Conservation (phyloP, 129 eudicot genomes). For the Chrysanthemum lavandulifolium region DNA sequence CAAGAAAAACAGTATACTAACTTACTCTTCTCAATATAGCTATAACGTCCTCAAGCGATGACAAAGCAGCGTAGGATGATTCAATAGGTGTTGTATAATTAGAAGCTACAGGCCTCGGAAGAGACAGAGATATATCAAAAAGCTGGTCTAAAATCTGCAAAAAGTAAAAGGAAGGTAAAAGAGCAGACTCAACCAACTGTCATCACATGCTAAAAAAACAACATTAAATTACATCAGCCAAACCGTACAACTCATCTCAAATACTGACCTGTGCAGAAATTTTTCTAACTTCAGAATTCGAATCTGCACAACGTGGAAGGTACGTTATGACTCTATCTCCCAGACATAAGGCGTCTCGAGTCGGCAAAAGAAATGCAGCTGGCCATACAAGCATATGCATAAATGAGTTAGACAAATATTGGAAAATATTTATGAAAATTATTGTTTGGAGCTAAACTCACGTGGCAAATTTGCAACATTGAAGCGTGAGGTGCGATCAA, state of each 20-base stretch:
- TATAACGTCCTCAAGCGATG: slow-evolving; percentile 93
- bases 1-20: background rate
- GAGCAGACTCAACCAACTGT: background rate
- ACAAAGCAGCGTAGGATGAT: slow-evolving; percentile 69
- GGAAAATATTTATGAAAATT: background rate
- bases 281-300: slow-evolving; percentile 91
- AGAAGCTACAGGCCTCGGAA: slow-evolving; percentile 67
- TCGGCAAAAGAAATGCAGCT: slow-evolving; percentile 92
- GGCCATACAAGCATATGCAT: slow-evolving; percentile 25
- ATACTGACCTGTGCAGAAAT: slow-evolving; percentile 74
- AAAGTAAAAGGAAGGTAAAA: slow-evolving; percentile 23
- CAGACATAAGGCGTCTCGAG: slow-evolving; percentile 85
- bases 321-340: slow-evolving; percentile 85
- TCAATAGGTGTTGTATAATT: slow-evolving; percentile 55
- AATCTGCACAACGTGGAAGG: slow-evolving; percentile 95
- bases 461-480: slow-evolving; percentile 68
- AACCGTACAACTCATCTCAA: background rate
- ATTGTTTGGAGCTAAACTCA: slow-evolving; percentile 21
- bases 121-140: slow-evolving; percentile 80
- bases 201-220: background rate
- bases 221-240: background rate
- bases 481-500: slow-evolving; percentile 57
- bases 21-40: slow-evolving; percentile 90
- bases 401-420: background rate
- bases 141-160: slow-evolving; percentile 84